Evolutionary conservation across 192 early-diverging fungal species (phyloP).

Genomic region (Backusella circina): DNA sequence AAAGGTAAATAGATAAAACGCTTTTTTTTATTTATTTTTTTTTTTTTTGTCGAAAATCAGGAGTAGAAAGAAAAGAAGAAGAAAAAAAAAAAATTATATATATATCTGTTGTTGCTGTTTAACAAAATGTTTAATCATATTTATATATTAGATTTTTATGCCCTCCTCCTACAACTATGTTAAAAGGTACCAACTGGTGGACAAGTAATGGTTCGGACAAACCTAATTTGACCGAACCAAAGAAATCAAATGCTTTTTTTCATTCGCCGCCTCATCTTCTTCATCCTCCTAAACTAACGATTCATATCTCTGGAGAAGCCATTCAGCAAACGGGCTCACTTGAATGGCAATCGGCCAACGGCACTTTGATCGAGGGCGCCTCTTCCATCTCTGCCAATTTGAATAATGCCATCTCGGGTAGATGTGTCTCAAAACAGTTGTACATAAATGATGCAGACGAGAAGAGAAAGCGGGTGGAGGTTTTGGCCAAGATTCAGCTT

Average conservation of each 20-base stretch:
- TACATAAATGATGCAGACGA: constrained; percentile 84
- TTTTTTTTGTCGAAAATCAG: background rate
- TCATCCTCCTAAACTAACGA: constrained; percentile 28
- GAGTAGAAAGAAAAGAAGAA: background rate
- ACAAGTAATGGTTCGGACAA: constrained; percentile 17
- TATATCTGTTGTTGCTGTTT: background rate
- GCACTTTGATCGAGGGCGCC: background rate
- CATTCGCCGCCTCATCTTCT: background rate
- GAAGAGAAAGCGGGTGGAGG: constrained; percentile 74
- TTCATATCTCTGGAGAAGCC: constrained; percentile 28
- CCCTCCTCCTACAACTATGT: constrained; percentile 75
- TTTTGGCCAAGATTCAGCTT: constrained; percentile 68
- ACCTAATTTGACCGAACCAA: constrained; percentile 21
- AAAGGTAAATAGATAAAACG: constrained; percentile 48
- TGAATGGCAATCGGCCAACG: constrained; percentile 44
- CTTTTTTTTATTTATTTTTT: background rate
- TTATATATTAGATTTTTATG: constrained; percentile 60
- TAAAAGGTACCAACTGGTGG: constrained; percentile 70
- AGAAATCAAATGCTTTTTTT: constrained; percentile 7
- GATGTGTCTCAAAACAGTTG: constrained; percentile 77
- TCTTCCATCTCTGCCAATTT: constrained; percentile 1
- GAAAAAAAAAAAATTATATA: background rate
- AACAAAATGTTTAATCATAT: background rate
- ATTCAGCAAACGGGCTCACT: constrained; percentile 45
- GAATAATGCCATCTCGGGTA: constrained; percentile 47